Percentiles rank a stretch among this genome's conserved stretches.
Conservation (phyloP, 1,284 basidiomycete species). For the Apiotrichum brassicae region DNA sequence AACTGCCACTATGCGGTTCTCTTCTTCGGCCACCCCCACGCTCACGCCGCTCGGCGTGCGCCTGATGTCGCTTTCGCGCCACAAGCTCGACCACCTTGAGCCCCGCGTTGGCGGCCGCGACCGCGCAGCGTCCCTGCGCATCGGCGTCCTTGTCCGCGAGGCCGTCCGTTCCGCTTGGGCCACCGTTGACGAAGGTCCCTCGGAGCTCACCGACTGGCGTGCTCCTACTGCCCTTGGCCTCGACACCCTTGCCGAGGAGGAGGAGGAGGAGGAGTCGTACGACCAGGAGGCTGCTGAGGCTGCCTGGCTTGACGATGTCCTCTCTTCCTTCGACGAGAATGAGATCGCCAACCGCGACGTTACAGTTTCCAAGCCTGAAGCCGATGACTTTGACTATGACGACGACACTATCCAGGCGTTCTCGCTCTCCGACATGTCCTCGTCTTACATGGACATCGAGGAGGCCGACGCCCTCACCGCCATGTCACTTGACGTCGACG, state of each 20-base stretch:
- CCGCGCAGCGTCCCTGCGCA: slow-evolving; percentile 21
- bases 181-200: slow-evolving; percentile 27
- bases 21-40: slow-evolving; percentile 22
- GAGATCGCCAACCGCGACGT: slow-evolving; percentile 14
- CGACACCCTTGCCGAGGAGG: slow-evolving; percentile 37
- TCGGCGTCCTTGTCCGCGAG: slow-evolving; percentile 35
- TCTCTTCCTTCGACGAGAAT: slow-evolving; percentile 29
- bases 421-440: slow-evolving; percentile 20
- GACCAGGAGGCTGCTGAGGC: slow-evolving; percentile 20
- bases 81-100: slow-evolving; percentile 35
- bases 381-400: slow-evolving; percentile 20
- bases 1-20: slow-evolving; percentile 34
- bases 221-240: slow-evolving; percentile 31
- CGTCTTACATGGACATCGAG: slow-evolving; percentile 5
- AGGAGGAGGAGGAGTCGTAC: slow-evolving; percentile 29
- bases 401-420: slow-evolving; percentile 23
- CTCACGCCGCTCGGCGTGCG: slow-evolving; percentile 40
- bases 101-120: slow-evolving; percentile 24
- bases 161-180: slow-evolving; percentile 38
- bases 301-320: slow-evolving; percentile 39
- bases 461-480: slow-evolving; percentile 2
- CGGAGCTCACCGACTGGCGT: slow-evolving; percentile 35
- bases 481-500: slow-evolving; percentile 1
- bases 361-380: slow-evolving; percentile 16
- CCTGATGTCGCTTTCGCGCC: slow-evolving; percentile 36